phyloP scores from a whole-genome alignment of 2,329 filamentous ascomycete genomes.

The Microdochium nivale region DNA sequence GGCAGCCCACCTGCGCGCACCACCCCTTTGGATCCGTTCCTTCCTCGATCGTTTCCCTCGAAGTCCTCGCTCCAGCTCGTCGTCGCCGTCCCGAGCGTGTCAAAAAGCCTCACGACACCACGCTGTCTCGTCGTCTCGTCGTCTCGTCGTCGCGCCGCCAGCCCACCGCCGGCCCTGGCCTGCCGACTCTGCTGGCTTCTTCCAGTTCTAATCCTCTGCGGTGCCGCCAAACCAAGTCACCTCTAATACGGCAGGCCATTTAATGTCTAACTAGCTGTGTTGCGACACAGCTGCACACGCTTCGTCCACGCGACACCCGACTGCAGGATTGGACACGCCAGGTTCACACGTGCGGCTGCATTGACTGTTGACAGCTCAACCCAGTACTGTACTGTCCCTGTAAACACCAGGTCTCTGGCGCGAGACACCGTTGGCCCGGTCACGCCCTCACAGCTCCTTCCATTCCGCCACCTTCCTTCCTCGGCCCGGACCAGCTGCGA shows the following conservation, averaged over 20 bases:
- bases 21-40: not conserved
- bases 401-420: not conserved
- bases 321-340: not conserved
- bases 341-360: not conserved
- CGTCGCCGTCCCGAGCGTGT: no score
- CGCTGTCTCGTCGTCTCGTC: not conserved
- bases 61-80: slow-evolving; percentile 2
- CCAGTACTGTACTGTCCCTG: no score
- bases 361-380: no score
- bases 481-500: not conserved
- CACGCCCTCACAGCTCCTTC: not conserved
- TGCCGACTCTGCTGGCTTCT: not conserved
- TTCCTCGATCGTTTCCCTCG: not conserved
- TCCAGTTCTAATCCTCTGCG: not conserved
- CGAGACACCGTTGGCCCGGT: not conserved
- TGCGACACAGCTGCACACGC: not conserved
- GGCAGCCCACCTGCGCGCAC: not conserved
- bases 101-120: not conserved
- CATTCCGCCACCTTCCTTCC: not conserved
- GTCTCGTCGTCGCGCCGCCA: no score
- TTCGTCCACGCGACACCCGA: not conserved
- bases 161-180: not conserved
- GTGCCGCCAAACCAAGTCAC: not conserved
- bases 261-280: not conserved
- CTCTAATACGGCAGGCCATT: not conserved